These are phyloP conservation scores for Ceratobasidium papillatum DNA, from an alignment of 1,284 basidiomycete species.

Conservation along the genomic window DNA sequence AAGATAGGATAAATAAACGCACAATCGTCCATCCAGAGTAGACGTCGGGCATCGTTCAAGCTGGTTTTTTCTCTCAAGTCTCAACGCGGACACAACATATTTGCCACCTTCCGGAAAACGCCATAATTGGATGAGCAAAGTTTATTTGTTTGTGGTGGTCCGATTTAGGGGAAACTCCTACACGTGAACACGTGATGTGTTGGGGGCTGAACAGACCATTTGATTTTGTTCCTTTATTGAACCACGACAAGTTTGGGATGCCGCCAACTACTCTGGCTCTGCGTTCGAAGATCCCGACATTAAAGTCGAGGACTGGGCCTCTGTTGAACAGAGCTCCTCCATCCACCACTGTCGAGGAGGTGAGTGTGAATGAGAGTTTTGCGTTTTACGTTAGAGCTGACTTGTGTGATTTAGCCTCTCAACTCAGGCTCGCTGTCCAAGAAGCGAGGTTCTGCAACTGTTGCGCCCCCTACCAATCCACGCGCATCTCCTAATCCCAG, in stretches of 20 bases:
- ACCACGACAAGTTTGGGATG: slow-evolving; percentile 8
- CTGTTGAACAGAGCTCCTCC: neutral
- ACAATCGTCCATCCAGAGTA: slow-evolving; percentile 33
- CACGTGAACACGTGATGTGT: slow-evolving; percentile 7
- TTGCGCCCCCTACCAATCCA: neutral
- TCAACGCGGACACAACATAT: neutral
- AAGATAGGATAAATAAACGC: neutral
- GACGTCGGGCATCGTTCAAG: slow-evolving; percentile 23
- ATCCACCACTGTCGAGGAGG: neutral
- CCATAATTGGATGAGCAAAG: neutral
- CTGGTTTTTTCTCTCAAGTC: neutral
- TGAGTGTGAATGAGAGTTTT: neutral
- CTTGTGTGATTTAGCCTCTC: neutral
- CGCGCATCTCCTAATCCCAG: slow-evolving; percentile 22
- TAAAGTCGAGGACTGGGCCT: neutral
- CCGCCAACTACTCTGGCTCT: neutral
- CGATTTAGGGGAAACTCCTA: neutral
- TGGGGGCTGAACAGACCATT: neutral
- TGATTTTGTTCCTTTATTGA: slow-evolving; percentile 19
- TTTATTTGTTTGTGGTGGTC: neutral
- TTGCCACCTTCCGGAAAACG: neutral
- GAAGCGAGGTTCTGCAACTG: slow-evolving; percentile 2
- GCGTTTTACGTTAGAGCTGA: neutral
- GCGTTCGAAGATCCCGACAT: slow-evolving; percentile 22
- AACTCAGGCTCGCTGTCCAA: neutral